A percentile compares a stretch with the other conserved stretches of the same genome.
Evolutionary conservation across 192 early-diverging fungal genomes (phyloP).

Genomic region (Phycomyces blakesleeanus): DNA sequence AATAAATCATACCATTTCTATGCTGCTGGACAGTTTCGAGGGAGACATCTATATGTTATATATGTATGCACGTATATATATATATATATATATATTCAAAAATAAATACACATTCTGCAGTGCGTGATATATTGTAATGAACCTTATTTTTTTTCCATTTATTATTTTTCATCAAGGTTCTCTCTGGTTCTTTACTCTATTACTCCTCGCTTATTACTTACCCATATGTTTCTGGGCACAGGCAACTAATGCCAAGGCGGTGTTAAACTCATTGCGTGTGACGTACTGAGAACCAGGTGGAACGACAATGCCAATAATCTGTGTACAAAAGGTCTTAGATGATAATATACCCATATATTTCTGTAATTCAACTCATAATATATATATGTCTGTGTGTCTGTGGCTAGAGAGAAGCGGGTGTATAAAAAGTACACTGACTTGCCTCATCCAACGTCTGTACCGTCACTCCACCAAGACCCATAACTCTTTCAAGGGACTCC

Average conservation of each 20-base stretch:
- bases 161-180: no score
- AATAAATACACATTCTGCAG: conserved; percentile 1
- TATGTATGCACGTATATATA: no score
- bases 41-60: conserved; percentile 61
- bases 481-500: conserved; percentile 41
- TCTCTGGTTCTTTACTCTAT: no score
- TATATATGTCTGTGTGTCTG: no score
- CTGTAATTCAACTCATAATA: no score
- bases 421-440: neutral
- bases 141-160: no score
- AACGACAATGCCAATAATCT: conserved; percentile 46
- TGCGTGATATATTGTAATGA: no score
- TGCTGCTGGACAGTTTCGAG: conserved; percentile 62
- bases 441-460: conserved; percentile 12
- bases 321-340: neutral
- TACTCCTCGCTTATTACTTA: no score
- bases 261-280: conserved; percentile 62
- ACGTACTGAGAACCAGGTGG: conserved; percentile 41
- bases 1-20: conserved; percentile 49
- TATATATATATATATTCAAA: neutral
- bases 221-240: conserved; percentile 77
- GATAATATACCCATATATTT: no score
- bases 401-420: no score
- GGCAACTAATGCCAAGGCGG: conserved; percentile 62
- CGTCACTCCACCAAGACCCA: conserved; percentile 24